Evolutionary conservation across 2,329 filamentous ascomycete genomes (phyloP).

Genomic region (Thyridium curvatum): DNA sequence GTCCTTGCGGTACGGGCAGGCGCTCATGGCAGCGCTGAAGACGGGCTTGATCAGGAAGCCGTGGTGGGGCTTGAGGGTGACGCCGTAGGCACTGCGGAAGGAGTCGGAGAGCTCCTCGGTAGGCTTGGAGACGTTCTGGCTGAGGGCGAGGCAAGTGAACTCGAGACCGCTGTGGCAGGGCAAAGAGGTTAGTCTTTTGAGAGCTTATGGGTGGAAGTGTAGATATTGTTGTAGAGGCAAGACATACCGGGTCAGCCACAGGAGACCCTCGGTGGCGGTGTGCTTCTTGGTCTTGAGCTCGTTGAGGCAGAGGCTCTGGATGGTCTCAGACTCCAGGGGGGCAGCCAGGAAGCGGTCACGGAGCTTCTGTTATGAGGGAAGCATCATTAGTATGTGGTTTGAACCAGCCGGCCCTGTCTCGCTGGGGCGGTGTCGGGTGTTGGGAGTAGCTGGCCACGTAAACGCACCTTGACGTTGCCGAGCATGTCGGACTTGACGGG

Average conservation of each 20-base stretch:
- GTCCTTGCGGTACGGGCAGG: conserved; percentile 86
- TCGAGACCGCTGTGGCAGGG: conserved; percentile 68
- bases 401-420: too few species aligned
- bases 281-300: conserved; percentile 90
- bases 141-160: conserved; percentile 83
- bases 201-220: background rate
- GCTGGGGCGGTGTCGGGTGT: too few species aligned
- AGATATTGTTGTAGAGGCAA: background rate
- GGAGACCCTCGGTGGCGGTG: conserved; percentile 76
- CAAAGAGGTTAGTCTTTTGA: conserved; percentile 5
- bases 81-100: conserved; percentile 79
- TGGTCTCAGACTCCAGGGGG: conserved; percentile 70
- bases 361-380: conserved; percentile 62
- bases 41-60: conserved; percentile 83
- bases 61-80: conserved; percentile 89
- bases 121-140: conserved; percentile 64
- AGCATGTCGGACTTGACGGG: conserved; percentile 88
- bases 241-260: conserved; percentile 84
- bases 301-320: conserved; percentile 80
- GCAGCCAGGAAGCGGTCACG: conserved; percentile 73
- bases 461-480: conserved; percentile 78
- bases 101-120: conserved; percentile 74
- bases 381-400: background rate
- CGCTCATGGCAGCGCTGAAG: conserved; percentile 88
- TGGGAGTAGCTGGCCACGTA: too few species aligned